These are phyloP conservation scores for Dictyostelium purpureum DNA, from an alignment of 78 protist genomes.

Conservation along the genomic window DNA sequence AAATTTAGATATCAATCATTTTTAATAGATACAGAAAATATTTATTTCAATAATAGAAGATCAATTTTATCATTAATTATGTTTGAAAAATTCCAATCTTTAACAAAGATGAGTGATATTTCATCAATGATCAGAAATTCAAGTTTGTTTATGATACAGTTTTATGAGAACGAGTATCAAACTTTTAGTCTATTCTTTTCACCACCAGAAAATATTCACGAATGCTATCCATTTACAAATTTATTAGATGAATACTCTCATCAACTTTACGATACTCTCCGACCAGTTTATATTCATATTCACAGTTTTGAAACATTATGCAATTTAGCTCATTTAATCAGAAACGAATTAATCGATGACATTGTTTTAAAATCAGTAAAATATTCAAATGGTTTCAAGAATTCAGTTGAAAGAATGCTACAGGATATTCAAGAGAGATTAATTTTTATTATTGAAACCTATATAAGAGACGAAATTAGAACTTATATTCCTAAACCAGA, in stretches of 20 bases:
- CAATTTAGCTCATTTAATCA: conserved; percentile 66
- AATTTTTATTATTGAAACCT: conserved; percentile 67
- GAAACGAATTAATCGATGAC: conserved; percentile 74
- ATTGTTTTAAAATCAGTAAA: conserved; percentile 5
- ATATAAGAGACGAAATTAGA: conserved; percentile 76
- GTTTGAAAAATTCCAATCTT: neutral
- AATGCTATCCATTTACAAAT: neutral
- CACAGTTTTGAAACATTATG: conserved; percentile 59
- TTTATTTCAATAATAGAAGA: conserved; percentile 67
- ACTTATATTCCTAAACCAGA: conserved; percentile 22
- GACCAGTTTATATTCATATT: conserved; percentile 75
- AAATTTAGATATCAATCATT: neutral
- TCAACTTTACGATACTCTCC: conserved; percentile 45
- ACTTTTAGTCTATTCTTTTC: conserved; percentile 42
- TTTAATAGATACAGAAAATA: conserved; percentile 17
- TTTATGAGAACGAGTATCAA: conserved; percentile 69
- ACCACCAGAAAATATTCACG: neutral
- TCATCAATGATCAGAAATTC: conserved; percentile 17
- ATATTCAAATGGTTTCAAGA: conserved; percentile 30
- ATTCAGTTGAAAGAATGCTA: conserved; percentile 59
- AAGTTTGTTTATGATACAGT: conserved; percentile 51
- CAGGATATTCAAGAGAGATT: conserved; percentile 81
- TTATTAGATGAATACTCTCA: conserved; percentile 71
- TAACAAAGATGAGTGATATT: conserved; percentile 23
- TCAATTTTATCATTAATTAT: conserved; percentile 16